phyloP scores from a whole-genome alignment of 768 basidiomycete genomes.

The Rhizopogon rudus region DNA sequence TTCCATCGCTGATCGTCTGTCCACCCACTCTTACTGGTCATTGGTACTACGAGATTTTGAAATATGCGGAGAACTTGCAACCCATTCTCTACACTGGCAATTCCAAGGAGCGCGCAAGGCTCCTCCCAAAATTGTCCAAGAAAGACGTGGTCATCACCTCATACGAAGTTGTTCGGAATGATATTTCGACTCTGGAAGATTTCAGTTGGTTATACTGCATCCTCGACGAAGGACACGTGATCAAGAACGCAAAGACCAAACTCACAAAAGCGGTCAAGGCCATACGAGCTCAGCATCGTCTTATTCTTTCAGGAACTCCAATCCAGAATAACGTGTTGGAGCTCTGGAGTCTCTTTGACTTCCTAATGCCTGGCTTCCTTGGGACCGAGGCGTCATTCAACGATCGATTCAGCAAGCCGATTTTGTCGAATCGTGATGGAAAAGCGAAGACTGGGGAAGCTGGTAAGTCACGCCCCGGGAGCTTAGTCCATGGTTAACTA shows the following conservation, averaged over 20 bases:
- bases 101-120: slow-evolving; percentile 68
- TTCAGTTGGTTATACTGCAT: slow-evolving; percentile 93
- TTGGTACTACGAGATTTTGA: slow-evolving; percentile 97
- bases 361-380: slow-evolving; percentile 98
- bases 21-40: slow-evolving; percentile 98
- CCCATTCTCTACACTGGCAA: slow-evolving; percentile 90
- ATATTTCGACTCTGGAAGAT: slow-evolving; percentile 69
- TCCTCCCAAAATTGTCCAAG: slow-evolving; percentile 58
- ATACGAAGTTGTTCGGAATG: slow-evolving; percentile 96
- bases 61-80: slow-evolving; percentile 80
- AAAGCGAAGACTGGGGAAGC: slow-evolving; percentile 94
- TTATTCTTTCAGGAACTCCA: slow-evolving; percentile 95
- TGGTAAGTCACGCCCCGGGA: slow-evolving; percentile 45
- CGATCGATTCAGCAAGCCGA: slow-evolving; percentile 94
- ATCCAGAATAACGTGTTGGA: slow-evolving; percentile 99
- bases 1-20: slow-evolving; percentile 93
- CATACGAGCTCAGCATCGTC: slow-evolving; percentile 84
- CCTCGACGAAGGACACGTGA: slow-evolving; percentile 96
- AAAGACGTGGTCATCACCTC: slow-evolving; percentile 96
- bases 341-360: slow-evolving; percentile 98
- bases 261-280: slow-evolving; percentile 94
- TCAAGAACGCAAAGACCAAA: slow-evolving; percentile 98
- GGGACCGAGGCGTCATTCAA: slow-evolving; percentile 95
- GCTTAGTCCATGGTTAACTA: slow-evolving; percentile 1
- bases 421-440: slow-evolving; percentile 89